phyloP scores from a whole-genome alignment of 1,284 basidiomycete genomes.

The Ustilago crameri region DNA sequence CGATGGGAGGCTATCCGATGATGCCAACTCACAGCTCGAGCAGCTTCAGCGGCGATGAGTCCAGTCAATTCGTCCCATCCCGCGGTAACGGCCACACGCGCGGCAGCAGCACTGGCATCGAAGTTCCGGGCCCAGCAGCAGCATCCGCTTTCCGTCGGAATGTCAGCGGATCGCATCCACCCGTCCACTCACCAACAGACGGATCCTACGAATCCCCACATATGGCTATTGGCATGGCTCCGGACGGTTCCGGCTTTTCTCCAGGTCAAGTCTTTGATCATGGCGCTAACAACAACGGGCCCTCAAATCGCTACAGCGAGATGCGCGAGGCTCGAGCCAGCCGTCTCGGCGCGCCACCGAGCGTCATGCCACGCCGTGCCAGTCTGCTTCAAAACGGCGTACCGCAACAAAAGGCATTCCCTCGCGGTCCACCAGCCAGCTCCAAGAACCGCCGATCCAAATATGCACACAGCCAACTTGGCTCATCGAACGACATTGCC shows the following conservation, averaged over 20 bases:
- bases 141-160: constrained; percentile 47
- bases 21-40: constrained; percentile 33
- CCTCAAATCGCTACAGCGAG: constrained; percentile 17
- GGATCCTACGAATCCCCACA: constrained; percentile 34
- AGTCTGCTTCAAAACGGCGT: constrained; percentile 20
- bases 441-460: constrained; percentile 40
- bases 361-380: constrained; percentile 16
- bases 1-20: constrained; percentile 28
- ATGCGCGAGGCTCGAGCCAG: constrained; percentile 29
- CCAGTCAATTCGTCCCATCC: constrained; percentile 18
- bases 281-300: constrained; percentile 26
- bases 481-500: constrained; percentile 10
- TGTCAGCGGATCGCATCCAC: constrained; percentile 44
- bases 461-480: constrained; percentile 18
- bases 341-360: constrained; percentile 13
- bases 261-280: constrained; percentile 49
- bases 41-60: constrained; percentile 30
- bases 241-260: constrained; percentile 48
- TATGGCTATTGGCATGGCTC: constrained; percentile 14
- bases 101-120: constrained; percentile 44
- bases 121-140: constrained; percentile 45
- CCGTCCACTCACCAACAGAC: constrained; percentile 18
- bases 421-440: constrained; percentile 35
- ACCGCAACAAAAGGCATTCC: constrained; percentile 21
- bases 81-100: constrained; percentile 37